These are phyloP conservation scores for Phytophthora syringae DNA, from an alignment of 352 stramenopile species.

Conservation along the genomic window DNA sequence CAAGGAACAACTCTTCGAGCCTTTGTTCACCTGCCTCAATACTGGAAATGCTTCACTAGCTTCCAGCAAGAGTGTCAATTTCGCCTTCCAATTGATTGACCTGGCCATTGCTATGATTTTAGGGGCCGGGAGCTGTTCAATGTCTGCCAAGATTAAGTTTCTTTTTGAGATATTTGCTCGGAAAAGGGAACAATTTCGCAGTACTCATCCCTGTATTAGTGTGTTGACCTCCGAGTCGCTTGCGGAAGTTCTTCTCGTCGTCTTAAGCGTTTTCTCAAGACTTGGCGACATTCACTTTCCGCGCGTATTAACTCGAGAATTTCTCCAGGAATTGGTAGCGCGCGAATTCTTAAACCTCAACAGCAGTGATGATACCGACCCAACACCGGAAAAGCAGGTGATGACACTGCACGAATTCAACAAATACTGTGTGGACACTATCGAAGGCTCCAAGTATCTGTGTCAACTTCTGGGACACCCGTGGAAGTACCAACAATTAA, in stretches of 20 bases:
- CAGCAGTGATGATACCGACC: conserved; percentile 20
- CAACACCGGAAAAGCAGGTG: conserved; percentile 17
- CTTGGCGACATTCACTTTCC: conserved; percentile 65
- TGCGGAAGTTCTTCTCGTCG: conserved; percentile 54
- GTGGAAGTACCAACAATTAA: conserved; percentile 85
- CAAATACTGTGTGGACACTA: conserved; percentile 54
- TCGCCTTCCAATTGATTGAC: conserved; percentile 45
- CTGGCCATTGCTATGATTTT: conserved; percentile 61
- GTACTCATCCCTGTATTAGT: conserved; percentile 24
- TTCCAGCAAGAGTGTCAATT: neutral
- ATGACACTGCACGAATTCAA: conserved; percentile 88
- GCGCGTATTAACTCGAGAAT: conserved; percentile 42
- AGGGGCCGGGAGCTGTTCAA: conserved; percentile 44
- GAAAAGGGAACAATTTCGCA: conserved; percentile 12
- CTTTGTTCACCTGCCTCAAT: conserved; percentile 60
- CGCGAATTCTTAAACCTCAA: conserved; percentile 71
- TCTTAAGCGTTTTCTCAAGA: conserved; percentile 58
- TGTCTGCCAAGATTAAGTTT: conserved; percentile 77
- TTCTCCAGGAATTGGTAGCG: conserved; percentile 53
- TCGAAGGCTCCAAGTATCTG: conserved; percentile 76
- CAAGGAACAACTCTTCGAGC: conserved; percentile 70
- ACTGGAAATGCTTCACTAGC: neutral
- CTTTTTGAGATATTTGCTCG: conserved; percentile 74
- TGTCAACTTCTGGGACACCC: conserved; percentile 61
- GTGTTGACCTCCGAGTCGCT: conserved; percentile 54